Evolutionary conservation across 2,329 filamentous ascomycete genomes (phyloP), one percentile per base, ranked within the genome.

Genomic region (Trichoderma polysporum): DNA sequence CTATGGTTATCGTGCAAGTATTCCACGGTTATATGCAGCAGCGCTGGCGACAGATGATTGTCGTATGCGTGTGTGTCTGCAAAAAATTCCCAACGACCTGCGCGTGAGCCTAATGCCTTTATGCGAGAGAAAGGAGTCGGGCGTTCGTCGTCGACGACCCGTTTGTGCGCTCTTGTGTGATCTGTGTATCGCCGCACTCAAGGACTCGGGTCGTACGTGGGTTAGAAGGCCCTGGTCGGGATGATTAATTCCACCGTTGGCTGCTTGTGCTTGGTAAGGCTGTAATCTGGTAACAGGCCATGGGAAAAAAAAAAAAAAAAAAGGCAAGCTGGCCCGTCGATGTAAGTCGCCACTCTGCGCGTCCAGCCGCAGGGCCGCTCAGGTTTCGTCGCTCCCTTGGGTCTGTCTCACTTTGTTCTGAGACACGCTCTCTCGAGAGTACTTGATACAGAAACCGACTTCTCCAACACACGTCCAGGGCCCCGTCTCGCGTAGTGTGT

Each of bases 391-490:
- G 50, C 60, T 56, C 29, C 37, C 33, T 64, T 15, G 25, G 58
- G 45, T 31, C 50, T 29, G 50, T 64, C 60, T 64, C 60, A 64
- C 60, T 63, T 41, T 54, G 33, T 61, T 31, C 60, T 64, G 60
- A 64, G 37, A 54, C 50, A 64, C 59, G 22, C 35, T 56, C 60
- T 54, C n/a, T 45, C 29, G n/a, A 19, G 29, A 19, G 29, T 47
- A 45, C 37, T 47, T 47, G 50, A 47, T 64, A 45, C 60, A 45
- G 47, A 63, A 41, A 22, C 22, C 12, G 49, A 39, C 35, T 27
- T 35, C 60, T 56, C 60, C 29, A 56, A 64, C 60, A 54, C 49
- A 64, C 60, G 60, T 63, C 27, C 49, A 63, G 37, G 37, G 25
- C 29, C 50, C 60, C 3, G 37, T 54, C 49, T 64, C 37, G 50